Conservation (phyloP, 1,139 yeast species). For the Diutina sp. region DNA sequence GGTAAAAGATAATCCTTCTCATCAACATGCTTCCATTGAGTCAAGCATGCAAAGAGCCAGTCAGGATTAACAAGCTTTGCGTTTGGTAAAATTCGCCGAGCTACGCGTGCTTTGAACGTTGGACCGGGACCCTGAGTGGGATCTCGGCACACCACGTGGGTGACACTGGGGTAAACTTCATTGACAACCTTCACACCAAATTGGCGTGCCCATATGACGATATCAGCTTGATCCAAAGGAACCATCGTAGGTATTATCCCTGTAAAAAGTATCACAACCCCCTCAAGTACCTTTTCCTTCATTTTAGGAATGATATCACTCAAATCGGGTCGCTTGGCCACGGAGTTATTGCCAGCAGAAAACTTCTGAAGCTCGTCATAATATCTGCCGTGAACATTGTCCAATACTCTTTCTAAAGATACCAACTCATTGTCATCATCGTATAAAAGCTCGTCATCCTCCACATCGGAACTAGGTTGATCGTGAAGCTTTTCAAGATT, state of each 20-base stretch:
- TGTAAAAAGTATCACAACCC: constrained; percentile 64
- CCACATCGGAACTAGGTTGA: constrained; percentile 5
- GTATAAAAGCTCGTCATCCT: constrained; percentile 41
- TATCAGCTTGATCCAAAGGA: constrained; percentile 59
- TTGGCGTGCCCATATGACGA: constrained; percentile 83
- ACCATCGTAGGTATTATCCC: constrained; percentile 79
- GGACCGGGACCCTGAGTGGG: constrained; percentile 26
- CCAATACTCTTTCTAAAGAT: constrained; percentile 50
- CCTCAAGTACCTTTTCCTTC: constrained; percentile 56
- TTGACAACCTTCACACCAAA: constrained; percentile 83
- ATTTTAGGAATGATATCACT: constrained; percentile 58
- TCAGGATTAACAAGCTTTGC: constrained; percentile 81
- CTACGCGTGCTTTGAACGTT: constrained; percentile 66
- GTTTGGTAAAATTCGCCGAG: constrained; percentile 48
- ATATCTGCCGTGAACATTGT: constrained; percentile 52
- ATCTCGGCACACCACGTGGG: constrained; percentile 77
- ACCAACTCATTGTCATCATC: constrained; percentile 76
- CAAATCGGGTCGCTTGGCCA: constrained; percentile 38
- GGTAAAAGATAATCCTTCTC: constrained; percentile 48
- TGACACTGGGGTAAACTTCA: constrained; percentile 57
- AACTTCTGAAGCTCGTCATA: constrained; percentile 28
- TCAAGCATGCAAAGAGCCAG: constrained; percentile 83
- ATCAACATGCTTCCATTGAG: constrained; percentile 61
- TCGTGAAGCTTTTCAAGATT: constrained; percentile 42
- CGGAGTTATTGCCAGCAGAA: constrained; percentile 5